Evolutionary conservation across 2,329 filamentous ascomycete species (phyloP).

Genomic region (Aphanoascus verrucosus): DNA sequence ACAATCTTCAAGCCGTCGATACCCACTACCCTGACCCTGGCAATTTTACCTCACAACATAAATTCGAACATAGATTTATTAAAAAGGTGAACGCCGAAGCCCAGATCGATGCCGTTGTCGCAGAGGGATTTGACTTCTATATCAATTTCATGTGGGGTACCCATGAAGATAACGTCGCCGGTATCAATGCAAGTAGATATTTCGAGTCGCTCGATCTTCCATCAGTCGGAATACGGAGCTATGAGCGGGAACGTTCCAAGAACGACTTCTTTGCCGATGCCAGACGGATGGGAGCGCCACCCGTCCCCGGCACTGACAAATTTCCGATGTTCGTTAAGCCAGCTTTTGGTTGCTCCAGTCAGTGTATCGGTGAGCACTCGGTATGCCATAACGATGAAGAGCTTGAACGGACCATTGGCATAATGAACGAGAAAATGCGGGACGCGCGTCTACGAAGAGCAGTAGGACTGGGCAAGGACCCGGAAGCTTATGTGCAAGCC

Average conservation of each 20-base stretch:
- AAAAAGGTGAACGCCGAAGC: constrained; percentile 18
- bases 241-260: constrained; percentile 16
- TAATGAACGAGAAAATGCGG: constrained; percentile 14
- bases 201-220: constrained; percentile 19
- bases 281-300: constrained; percentile 12
- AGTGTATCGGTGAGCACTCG: constrained; percentile 17
- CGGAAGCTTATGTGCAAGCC: constrained; percentile 9
- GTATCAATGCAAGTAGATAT: constrained; percentile 18
- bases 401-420: constrained; percentile 9
- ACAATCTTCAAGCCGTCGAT: constrained; percentile 7
- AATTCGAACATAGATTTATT: constrained; percentile 17
- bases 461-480: constrained; percentile 7
- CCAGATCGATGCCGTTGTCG: constrained; percentile 17
- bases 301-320: constrained; percentile 15
- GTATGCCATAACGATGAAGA: constrained; percentile 16
- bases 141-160: constrained; percentile 22
- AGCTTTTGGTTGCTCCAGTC: constrained; percentile 17
- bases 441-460: constrained; percentile 7
- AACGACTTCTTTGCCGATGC: constrained; percentile 19
- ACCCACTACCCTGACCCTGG: constrained; percentile 12
- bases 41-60: constrained; percentile 17
- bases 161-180: constrained; percentile 19
- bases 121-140: constrained; percentile 20
- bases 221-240: constrained; percentile 17
- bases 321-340: constrained; percentile 21